phyloP scores from a whole-genome alignment of 1,284 basidiomycete species.

The Cutaneotrichosporon cyanovorans region DNA sequence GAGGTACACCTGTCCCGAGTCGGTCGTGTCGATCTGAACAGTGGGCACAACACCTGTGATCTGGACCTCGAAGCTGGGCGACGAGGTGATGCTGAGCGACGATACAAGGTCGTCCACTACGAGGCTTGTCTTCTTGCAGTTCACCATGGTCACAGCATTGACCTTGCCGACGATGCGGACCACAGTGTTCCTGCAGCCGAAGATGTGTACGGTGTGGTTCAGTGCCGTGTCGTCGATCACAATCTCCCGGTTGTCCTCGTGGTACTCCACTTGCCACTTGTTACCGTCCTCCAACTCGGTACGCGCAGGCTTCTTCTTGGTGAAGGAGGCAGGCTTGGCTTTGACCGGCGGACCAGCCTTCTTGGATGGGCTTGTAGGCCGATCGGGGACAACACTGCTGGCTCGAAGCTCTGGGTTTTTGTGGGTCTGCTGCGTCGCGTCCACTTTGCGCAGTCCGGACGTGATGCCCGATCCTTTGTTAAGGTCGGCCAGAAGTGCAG shows the following conservation, averaged over 20 bases:
- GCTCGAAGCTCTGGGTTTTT: conserved; percentile 86
- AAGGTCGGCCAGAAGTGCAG: conserved; percentile 85
- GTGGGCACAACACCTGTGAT: conserved; percentile 85
- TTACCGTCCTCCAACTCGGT: conserved; percentile 76
- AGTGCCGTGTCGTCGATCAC: conserved; percentile 71
- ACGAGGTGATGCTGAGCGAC: conserved; percentile 76
- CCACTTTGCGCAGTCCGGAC: conserved; percentile 84
- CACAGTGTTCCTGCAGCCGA: conserved; percentile 82
- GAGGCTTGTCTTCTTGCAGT: conserved; percentile 81
- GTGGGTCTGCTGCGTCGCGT: conserved; percentile 95
- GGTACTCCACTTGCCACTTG: conserved; percentile 92
- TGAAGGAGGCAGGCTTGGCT: conserved; percentile 67
- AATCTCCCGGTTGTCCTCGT: conserved; percentile 73
- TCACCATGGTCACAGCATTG: conserved; percentile 87
- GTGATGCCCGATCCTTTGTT: conserved; percentile 89
- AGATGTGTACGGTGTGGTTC: conserved; percentile 82
- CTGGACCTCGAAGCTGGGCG: conserved; percentile 87
- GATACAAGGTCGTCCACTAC: conserved; percentile 89
- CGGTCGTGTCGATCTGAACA: conserved; percentile 87
- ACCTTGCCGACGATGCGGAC: conserved; percentile 87
- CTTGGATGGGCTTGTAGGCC: conserved; percentile 22
- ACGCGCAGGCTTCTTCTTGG: conserved; percentile 81
- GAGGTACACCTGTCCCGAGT: conserved; percentile 91
- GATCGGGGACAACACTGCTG: conserved; percentile 57
- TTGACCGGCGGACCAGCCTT: conserved; percentile 39